Evolutionary conservation across 2,329 filamentous ascomycete genomes (phyloP), one percentile per base, ranked within the genome.

Genomic region (Didymella sp.): DNA sequence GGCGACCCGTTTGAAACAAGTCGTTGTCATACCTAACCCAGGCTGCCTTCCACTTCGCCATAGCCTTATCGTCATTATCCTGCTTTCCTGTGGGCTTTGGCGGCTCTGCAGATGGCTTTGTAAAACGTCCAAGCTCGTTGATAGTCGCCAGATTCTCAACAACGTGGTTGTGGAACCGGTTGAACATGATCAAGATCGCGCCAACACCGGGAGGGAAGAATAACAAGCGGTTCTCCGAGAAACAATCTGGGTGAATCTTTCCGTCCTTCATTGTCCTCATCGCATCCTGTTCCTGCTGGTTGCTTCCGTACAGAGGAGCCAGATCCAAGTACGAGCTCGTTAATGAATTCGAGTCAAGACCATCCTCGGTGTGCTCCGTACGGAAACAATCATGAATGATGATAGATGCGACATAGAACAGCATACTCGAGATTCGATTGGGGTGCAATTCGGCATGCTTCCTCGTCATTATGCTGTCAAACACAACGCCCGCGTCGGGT

Each of bases 111-210:
- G 79, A 69, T 0, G 91, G 91, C 58, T 86, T 87, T 0, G 82
- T 85, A 76, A 96, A 97, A 21, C 90, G 85, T 15, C 87, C 87
- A 41, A 86, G 85, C 67, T 97, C 93, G 68, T 97, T 96, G 76
- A 97, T 94, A n/a, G 83, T 79, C 0, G 90, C 90, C 17, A 97
- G 80, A 59, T 94, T 89, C 51, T 87, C 84, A 1, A 90, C 92
- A 0, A 92, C 86, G 62, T 95, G 84, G 76, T 98, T 97, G 77
- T 97, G 94, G 77, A 96, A 96, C 21, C 80, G 78, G 56, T 83
- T 84, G 79, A 89, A 91, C 77, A 89, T 84, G 62, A 91, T 85
- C 33, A 91, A 73, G 62, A 90, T 76, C 11, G 84, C 83, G 40
- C 85, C 85, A n/a, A 89, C 87, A 24, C 88, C 89, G 0, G 87